These are phyloP conservation scores for Lepidopterella palustris DNA, from an alignment of 495 filamentous ascomycete genomes.

Conservation along the genomic window DNA sequence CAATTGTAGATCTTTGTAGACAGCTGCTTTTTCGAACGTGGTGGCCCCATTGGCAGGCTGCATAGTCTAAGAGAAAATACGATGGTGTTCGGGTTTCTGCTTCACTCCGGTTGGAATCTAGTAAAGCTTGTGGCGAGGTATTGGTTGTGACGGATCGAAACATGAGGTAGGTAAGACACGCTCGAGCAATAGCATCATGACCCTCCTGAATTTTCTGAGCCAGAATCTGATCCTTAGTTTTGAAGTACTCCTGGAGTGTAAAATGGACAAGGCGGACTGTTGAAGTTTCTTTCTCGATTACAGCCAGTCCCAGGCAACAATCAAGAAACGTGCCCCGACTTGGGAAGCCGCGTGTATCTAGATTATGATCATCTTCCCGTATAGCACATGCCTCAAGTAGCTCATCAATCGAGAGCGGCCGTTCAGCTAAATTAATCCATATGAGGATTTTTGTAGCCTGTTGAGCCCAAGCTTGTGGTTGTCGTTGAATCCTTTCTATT, in stretches of 20 bases:
- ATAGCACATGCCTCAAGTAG: constrained; percentile 17
- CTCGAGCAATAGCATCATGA: not conserved
- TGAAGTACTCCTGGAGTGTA: constrained; percentile 18
- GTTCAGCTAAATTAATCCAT: constrained; percentile 21
- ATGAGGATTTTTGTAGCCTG: constrained; percentile 17
- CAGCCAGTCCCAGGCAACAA: constrained; percentile 20
- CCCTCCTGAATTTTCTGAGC: not conserved
- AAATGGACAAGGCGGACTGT: constrained; percentile 17
- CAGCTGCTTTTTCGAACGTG: not conserved
- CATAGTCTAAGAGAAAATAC: not conserved
- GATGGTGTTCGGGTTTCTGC: not conserved
- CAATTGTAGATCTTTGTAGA: not conserved
- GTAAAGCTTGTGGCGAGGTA: not conserved
- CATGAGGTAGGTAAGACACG: not conserved
- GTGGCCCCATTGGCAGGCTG: not conserved
- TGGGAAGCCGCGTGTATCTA: constrained; percentile 14
- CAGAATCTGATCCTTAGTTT: not conserved
- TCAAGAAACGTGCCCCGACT: constrained; percentile 9
- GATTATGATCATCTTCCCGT: constrained; percentile 10
- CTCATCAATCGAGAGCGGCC: constrained; percentile 18
- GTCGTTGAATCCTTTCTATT: constrained; percentile 17
- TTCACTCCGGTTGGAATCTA: not conserved
- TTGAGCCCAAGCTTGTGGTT: constrained; percentile 7
- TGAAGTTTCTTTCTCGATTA: constrained; percentile 15
- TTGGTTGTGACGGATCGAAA: not conserved